Percentiles rank a stretch among this genome's conserved stretches.
Evolutionary conservation across 1,139 yeast genomes (phyloP).

Genomic region (Protomyces inundatus): DNA sequence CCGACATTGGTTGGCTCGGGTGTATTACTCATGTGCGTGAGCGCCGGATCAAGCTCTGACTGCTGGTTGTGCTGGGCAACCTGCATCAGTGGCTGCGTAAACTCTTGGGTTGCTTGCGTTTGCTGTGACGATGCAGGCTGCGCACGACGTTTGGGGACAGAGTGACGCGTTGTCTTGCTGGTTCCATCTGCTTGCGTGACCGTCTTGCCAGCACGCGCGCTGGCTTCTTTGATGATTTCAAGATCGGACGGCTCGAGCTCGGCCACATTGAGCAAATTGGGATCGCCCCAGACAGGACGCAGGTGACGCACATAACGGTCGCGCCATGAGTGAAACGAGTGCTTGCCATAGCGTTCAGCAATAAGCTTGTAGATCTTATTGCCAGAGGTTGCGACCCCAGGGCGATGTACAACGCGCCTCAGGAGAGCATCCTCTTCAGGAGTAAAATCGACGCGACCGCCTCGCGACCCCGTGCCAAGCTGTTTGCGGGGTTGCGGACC

Average conservation of each 20-base stretch:
- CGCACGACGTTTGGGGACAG: neutral
- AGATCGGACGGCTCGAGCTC: slow-evolving; percentile 6
- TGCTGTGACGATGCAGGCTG: neutral
- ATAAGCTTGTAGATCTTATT: slow-evolving; percentile 21
- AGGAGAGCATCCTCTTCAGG: slow-evolving; percentile 22
- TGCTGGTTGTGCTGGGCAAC: neutral
- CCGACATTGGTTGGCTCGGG: neutral
- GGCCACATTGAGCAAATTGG: slow-evolving; percentile 2
- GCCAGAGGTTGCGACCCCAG: slow-evolving; percentile 18
- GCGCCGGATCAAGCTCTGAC: neutral
- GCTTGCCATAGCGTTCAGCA: slow-evolving; percentile 12
- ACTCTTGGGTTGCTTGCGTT: neutral
- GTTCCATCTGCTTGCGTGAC: neutral
- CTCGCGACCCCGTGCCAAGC: slow-evolving; percentile 13
- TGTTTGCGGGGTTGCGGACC: too few species aligned
- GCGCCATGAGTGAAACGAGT: slow-evolving; percentile 25
- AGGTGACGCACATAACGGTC: slow-evolving; percentile 22
- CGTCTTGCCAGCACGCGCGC: neutral
- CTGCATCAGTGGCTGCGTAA: neutral
- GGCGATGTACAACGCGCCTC: slow-evolving; percentile 18
- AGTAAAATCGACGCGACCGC: slow-evolving; percentile 14
- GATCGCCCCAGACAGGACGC: slow-evolving; percentile 15
- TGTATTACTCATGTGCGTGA: neutral
- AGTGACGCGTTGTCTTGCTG: neutral
- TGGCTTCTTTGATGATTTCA: slow-evolving; percentile 3